Conservation (phyloP, 306 rosid species). For the Rosa persica region DNA sequence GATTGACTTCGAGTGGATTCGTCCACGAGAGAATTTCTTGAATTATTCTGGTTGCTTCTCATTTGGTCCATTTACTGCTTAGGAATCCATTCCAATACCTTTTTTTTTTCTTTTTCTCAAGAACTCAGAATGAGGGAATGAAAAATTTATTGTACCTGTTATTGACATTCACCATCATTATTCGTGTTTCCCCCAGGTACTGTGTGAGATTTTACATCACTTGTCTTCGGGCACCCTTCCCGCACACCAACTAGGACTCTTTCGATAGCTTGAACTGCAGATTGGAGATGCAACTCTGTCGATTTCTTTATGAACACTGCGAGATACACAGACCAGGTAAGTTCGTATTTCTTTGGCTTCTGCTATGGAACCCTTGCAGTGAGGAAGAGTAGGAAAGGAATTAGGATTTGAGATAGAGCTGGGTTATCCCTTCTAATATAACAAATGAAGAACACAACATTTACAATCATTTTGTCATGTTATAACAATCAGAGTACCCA, state of each 20-base stretch:
- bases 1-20: too few species aligned
- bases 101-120: too few species aligned
- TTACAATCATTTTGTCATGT: neutral
- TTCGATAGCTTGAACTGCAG: slow-evolving; percentile 70
- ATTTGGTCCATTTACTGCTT: too few species aligned
- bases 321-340: neutral
- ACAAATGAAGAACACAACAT: neutral
- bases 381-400: neutral
- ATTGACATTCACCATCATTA: too few species aligned
- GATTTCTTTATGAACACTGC: slow-evolving; percentile 61
- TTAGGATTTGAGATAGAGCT: neutral
- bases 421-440: neutral
- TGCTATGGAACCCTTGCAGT: slow-evolving; percentile 34
- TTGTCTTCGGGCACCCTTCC: slow-evolving; percentile 33
- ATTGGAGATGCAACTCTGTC: slow-evolving; percentile 65
- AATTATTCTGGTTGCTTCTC: too few species aligned
- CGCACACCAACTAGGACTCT: slow-evolving; percentile 71
- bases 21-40: too few species aligned
- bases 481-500: slow-evolving; percentile 9
- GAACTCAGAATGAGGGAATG: too few species aligned
- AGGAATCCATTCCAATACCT: too few species aligned
- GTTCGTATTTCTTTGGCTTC: neutral
- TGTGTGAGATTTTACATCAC: too few species aligned
- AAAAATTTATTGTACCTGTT: too few species aligned
- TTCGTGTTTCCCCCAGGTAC: too few species aligned